Conservation (phyloP, 106 monocot genomes). For the Dendrobium catenatum region DNA sequence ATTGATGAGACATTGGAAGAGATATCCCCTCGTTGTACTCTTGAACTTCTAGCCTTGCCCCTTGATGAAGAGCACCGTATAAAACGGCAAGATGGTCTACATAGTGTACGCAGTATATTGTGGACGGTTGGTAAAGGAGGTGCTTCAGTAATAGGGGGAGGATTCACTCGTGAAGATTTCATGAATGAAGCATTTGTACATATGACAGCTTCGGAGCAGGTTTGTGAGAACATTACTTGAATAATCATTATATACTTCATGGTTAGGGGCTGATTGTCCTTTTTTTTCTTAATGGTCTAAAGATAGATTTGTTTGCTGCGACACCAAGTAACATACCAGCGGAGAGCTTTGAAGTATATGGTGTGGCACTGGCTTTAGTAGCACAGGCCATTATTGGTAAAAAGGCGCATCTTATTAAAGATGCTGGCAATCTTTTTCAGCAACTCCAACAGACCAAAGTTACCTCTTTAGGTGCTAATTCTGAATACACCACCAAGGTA, state of each 20-base stretch:
- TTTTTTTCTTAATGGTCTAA: conserved; percentile 14
- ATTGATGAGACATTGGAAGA: conserved; percentile 96
- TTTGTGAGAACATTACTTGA: conserved; percentile 10
- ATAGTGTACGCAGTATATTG: conserved; percentile 64
- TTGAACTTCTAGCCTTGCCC: conserved; percentile 85
- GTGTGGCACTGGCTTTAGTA: conserved; percentile 76
- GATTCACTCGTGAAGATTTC: conserved; percentile 79
- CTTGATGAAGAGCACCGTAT: conserved; percentile 56
- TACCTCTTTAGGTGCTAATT: conserved; percentile 19
- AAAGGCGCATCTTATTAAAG: conserved; percentile 62
- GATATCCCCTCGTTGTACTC: conserved; percentile 65
- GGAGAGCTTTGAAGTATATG: conserved; percentile 85
- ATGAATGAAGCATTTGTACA: conserved; percentile 74
- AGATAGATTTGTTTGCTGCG: conserved; percentile 78
- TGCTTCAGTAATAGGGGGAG: conserved; percentile 68
- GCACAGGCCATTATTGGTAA: conserved; percentile 66
- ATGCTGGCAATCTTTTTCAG: conserved; percentile 60
- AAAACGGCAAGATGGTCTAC: conserved; percentile 77
- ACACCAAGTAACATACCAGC: conserved; percentile 77
- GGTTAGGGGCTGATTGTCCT: neutral
- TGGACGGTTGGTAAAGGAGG: conserved; percentile 84
- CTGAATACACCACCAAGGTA: conserved; percentile 28
- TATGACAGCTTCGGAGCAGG: conserved; percentile 92
- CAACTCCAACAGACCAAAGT: conserved; percentile 71
- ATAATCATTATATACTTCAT: neutral